Evolutionary conservation across 78 protist species (phyloP).

Genomic region (Neovahlkampfia damariscottae): DNA sequence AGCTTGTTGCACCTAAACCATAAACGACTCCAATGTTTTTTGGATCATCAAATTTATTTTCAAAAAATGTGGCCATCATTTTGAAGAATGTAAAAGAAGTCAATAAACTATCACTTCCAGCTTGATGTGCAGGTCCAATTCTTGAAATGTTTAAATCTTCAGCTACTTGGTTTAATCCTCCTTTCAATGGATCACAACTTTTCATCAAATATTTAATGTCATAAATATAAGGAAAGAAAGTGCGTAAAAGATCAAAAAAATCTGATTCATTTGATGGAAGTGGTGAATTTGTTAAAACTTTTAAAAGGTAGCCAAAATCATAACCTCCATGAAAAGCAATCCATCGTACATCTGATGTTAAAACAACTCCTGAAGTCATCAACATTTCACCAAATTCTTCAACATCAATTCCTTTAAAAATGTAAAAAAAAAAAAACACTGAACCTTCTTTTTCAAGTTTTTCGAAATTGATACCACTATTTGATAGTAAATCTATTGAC

Average conservation of each 20-base stretch:
- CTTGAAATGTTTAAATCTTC: conserved; percentile 75
- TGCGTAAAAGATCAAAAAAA: conserved; percentile 54
- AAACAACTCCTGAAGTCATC: conserved; percentile 67
- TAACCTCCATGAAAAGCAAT: conserved; percentile 72
- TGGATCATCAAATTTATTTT: conserved; percentile 20
- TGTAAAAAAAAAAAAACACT: no score
- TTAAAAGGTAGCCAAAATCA: conserved; percentile 73
- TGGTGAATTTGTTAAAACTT: conserved; percentile 63
- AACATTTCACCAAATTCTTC: conserved; percentile 73
- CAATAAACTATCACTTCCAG: conserved; percentile 86
- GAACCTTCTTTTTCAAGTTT: conserved; percentile 51
- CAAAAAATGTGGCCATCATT: conserved; percentile 68
- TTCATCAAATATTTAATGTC: conserved; percentile 87
- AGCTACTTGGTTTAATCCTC: conserved; percentile 91
- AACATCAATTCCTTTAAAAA: no score
- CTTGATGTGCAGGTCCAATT: conserved; percentile 95
- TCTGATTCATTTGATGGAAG: conserved; percentile 76
- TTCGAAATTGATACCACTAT: conserved; percentile 90
- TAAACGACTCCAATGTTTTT: neutral
- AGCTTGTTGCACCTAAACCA: no score
- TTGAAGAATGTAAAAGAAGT: conserved; percentile 84
- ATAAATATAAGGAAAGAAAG: conserved; percentile 80
- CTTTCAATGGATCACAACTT: conserved; percentile 56
- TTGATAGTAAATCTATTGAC: conserved; percentile 78
- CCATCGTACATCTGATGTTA: conserved; percentile 60